Base-by-base conservation (phyloP, 139 green algal species). In the Chlamydomonas applanata region DNA sequence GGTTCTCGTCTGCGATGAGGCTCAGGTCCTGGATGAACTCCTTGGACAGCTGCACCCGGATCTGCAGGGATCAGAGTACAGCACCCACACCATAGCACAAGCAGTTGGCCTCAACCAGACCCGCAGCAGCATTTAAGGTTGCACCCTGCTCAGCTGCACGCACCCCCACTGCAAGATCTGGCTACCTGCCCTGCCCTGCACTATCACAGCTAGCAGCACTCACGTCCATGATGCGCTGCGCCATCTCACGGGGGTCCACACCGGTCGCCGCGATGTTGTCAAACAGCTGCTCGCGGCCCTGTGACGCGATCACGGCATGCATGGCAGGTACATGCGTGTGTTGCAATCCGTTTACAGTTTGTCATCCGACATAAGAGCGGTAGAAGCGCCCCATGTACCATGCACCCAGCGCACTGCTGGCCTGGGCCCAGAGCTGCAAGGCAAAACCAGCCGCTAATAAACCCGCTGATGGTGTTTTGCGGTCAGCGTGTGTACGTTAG, bases 201-300 rank as follows among this genome's bases (percentile, higher is more conserved):
- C n/a, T n/a, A n/a, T n/a, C n/a, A n/a, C n/a, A n/a, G n/a, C n/a
- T n/a, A n/a, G n/a, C n/a, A n/a, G n/a, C n/a, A 60, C 83, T 75
- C 76, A 94, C 91, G 33, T 94, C 87, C 89, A 97, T 93, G 67
- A 97, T 91, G 44, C 92, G 83, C 81, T 94, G 89, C 30, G 93
- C 93, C 3, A 97, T 84, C 72, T 83, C 86, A 33, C 93, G 84
- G 1, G 93, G 93, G 80, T 97, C 88, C 13, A 97, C 89, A 7
- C 83, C 88, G 19, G 77, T 80, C 0, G 46, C 56, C 1, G 44
- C 71, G 1, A 77, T 71, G 63, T 85, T 87, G 71, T 89, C 79
- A 72, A 90, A 94, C 75, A 95, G 74, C 25, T 69, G 44, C 40
- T 70, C 74, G 0, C 74, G 74, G 32, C 74, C 74, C 74, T 80